Evolutionary conservation across 352 stramenopile genomes (phyloP), one percentile per base, ranked within the genome.

Genomic region (Pythium rhizo-oryzae): DNA sequence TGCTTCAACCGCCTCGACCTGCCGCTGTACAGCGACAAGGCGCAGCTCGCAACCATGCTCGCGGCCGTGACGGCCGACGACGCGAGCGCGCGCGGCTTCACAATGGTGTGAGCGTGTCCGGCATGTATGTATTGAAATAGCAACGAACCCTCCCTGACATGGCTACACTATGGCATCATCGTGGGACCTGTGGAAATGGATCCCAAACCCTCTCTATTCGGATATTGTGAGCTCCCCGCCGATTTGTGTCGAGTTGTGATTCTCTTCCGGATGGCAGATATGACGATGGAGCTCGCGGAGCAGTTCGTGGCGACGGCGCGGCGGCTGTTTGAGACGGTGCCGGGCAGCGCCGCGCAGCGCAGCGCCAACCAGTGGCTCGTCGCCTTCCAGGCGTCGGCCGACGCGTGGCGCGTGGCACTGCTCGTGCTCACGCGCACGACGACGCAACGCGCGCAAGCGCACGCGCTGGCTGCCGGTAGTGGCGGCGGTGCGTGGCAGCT

Each of bases 1-100:
- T 71, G 65, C 43, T 71, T 71, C n/a, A 95, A 95, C 50, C 84
- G 82, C 1, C 94, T 99, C 62, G 97, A 99, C 79, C 77, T 99
- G 30, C 97, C 65, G 18, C 47, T 65, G 18, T 99, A 98, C 69
- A 80, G 91, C 16, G 87, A 76, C 23, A 97, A 94, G 74, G 80
- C 88, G 39, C 90, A 99, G 62, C 64, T 94, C 30, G 74, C 78
- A 46, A 79, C 52, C 4, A 80, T 91, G 69, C 61, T 94, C 56
- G 84, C 87, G 24, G 78, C 78, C 24, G 78, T 84, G 15, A 67
- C 91, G 35, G 21, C 59, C 35, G 39, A 50, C 49, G 80, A 90
- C 30, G 83, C 80, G 0, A 81, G 89, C n/a, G 62, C 80, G 43
- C 90, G 84, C 30, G 84, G 84, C 8, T 93, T 93, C 57, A 91